Evolutionary conservation across 208 protist species (phyloP).

Genomic region (Trypanosoma boissoni): DNA sequence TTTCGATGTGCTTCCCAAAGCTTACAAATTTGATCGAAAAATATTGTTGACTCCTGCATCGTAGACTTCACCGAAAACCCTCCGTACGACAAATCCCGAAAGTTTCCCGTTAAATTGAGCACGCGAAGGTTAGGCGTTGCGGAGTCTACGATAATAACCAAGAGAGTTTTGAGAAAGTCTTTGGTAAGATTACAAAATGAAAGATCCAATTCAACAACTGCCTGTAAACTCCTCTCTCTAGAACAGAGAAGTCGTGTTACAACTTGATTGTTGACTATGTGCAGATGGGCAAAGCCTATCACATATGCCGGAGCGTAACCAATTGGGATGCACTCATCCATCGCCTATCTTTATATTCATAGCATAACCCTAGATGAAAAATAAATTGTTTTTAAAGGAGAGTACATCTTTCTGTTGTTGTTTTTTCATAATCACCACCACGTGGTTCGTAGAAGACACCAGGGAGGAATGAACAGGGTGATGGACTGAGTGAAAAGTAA

Average conservation of each 20-base stretch:
- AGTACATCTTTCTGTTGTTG: too few relatives aligned
- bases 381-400: too few relatives aligned
- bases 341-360: too few relatives aligned
- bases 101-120: background rate
- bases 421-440: too few relatives aligned
- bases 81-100: background rate
- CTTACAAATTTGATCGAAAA: background rate
- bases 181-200: background rate
- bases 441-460: too few relatives aligned
- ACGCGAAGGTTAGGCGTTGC: background rate
- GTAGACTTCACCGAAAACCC: background rate
- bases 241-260: background rate
- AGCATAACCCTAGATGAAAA: too few relatives aligned
- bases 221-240: background rate
- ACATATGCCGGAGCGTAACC: too few relatives aligned
- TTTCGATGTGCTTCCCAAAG: background rate
- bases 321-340: too few relatives aligned
- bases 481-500: too few relatives aligned
- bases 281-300: background rate
- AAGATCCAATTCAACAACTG: background rate
- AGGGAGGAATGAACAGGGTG: too few relatives aligned
- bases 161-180: background rate
- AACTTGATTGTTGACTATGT: background rate
- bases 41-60: background rate
- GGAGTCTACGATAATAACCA: background rate